Base-by-base conservation (phyloP, 2,329 filamentous ascomycete species). In the Neobulgaria alba region DNA sequence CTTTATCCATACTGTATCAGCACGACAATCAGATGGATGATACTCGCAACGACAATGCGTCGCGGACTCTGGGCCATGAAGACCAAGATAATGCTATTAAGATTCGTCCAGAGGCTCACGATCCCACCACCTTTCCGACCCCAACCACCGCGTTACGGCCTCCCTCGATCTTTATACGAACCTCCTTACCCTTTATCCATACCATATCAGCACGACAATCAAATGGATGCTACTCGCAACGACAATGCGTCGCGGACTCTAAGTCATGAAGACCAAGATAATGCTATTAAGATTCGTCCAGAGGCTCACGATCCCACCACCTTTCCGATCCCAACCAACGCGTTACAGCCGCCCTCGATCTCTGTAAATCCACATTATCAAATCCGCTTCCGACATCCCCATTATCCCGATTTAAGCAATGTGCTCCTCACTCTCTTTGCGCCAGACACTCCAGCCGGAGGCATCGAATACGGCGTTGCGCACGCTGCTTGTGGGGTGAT, bases 381-480 rank as follows among this genome's bases (percentile, higher is more conserved):
- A 39, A 42, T 47, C 32, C 36, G 30, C 38, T 29, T 47, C 30
- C 41, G 37, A 12, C 45, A 47, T 42, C 41, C 45, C 12, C 42
- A 47, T 21, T 44, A 44, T 38, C 45, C 45, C 4, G 23, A 31
- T 10, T 30, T 26, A 21, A 33, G 33, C 39, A 47, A 39, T 35
- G 16, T 39, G 8, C 39, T 47, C 36, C 36, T 47, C 15, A 47
- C 23, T 34, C 45, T 47, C 21, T 41, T 38, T 34, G 42, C 46
- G 7, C 37, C 40, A 3, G 46, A 48, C 23, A 15, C 4, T 30
- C 37, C 46, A 19, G 23, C 29, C 34, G 46, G 46, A 3, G 46
- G 42, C 7, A 34, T 46, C 14, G 29, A 48, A 33, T 46, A 43
- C 30, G 46, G 37, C 9, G 29, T 43, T n/a, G 37, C 26, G 20